Evolutionary conservation across 2,329 filamentous ascomycete genomes (phyloP), one percentile per base, ranked within the genome.

Genomic region (Claviceps maximensis): DNA sequence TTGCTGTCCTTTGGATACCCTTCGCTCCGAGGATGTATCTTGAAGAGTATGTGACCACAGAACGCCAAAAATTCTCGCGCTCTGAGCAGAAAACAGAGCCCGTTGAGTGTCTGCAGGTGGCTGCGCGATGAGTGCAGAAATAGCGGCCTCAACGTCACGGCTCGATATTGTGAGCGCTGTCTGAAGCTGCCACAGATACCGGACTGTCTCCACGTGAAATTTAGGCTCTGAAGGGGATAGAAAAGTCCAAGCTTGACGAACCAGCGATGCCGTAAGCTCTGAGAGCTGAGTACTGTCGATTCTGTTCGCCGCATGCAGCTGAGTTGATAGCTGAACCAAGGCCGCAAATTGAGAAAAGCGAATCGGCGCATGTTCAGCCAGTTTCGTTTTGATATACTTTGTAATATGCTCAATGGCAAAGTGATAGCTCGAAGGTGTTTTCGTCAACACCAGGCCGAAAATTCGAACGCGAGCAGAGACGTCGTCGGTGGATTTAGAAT

Each of bases 151-250:
- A 4, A 95, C 83, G 47, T 89, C 80, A 50, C 86, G 82, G 59
- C 83, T 83, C 1, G 77, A 71, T 41, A 76, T 71, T 1, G 84
- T 79, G 13, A 95, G 77, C 1, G 82, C 78, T 25, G 77, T 79
- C 60, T 97, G 89, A 50, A 98, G 71, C 58, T 89, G 82, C 87
- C 93, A 95, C 41, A 98, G 72, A 59, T 83, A 85, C 54, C 87
- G 82, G 9, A 94, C 87, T 19, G 89, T 84, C 70, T 98, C 94
- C 33, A 98, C 90, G 63, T 97, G 93, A 59, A 91, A 94, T 63
- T 95, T 95, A 0, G 90, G 89, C 57, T 84, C 83, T 13, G 83
- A 76, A n/a, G 87, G 84, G 0, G 89, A 87, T 41, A 98, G 70
- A 61, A 87, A 89, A 5, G 72, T 67, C 93, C 93, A 98, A 0